Conservation (phyloP, 1,284 basidiomycete species). For the Dichomitus squalens region DNA sequence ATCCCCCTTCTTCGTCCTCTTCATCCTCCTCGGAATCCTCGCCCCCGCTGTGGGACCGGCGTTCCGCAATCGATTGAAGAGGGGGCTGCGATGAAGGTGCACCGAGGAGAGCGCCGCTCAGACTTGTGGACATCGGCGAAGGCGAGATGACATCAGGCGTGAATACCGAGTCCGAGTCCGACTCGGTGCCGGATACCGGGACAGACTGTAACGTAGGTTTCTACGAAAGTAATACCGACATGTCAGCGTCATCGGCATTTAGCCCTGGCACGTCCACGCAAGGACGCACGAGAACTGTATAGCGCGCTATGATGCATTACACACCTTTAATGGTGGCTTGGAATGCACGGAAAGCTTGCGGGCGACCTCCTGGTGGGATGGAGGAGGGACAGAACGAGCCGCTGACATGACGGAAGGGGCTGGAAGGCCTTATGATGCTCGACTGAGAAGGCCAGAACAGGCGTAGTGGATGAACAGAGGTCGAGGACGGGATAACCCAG, state of each 20-base stretch:
- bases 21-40: slow-evolving; percentile 74
- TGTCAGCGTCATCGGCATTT: slow-evolving; percentile 7
- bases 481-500: slow-evolving; percentile 8
- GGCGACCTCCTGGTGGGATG: slow-evolving; percentile 83
- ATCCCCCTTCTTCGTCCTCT: slow-evolving; percentile 60
- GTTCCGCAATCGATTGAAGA: slow-evolving; percentile 75
- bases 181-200: slow-evolving; percentile 77
- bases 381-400: slow-evolving; percentile 67
- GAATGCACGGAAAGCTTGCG: slow-evolving; percentile 84
- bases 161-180: slow-evolving; percentile 80
- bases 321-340: slow-evolving; percentile 41
- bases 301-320: slow-evolving; percentile 24
- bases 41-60: slow-evolving; percentile 67
- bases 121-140: slow-evolving; percentile 28
- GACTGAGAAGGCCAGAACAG: slow-evolving; percentile 9
- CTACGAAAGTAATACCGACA: slow-evolving; percentile 13
- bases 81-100: slow-evolving; percentile 45
- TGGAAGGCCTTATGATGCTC: slow-evolving; percentile 17
- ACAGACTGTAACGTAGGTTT: slow-evolving; percentile 36
- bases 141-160: slow-evolving; percentile 53
- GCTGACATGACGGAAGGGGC: slow-evolving; percentile 15
- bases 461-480: slow-evolving; percentile 26
- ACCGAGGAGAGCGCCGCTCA: slow-evolving; percentile 19
- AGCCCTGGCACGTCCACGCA: neutral
- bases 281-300: slow-evolving; percentile 5